These are phyloP conservation scores for Pleodorina starrii DNA, from an alignment of 139 green algal species.

Conservation along the genomic window DNA sequence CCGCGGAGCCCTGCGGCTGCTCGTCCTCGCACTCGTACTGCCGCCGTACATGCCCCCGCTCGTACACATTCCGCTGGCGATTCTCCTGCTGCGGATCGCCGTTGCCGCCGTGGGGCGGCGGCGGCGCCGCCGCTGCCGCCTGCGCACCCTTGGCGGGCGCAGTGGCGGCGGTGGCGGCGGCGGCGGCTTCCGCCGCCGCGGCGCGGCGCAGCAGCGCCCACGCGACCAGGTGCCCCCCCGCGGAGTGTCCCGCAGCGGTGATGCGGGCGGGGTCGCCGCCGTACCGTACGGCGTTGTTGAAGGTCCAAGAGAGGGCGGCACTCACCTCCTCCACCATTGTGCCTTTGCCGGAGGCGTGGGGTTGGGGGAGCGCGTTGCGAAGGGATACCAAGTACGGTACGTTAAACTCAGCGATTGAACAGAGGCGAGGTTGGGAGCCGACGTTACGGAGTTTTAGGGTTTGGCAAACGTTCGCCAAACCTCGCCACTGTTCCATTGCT, in stretches of 20 bases:
- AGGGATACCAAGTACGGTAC: no score
- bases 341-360: neutral
- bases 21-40: neutral
- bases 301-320: constrained; percentile 72
- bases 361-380: no score
- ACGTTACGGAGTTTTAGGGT: no score
- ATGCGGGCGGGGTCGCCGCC: constrained; percentile 69
- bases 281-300: constrained; percentile 66
- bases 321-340: constrained; percentile 81
- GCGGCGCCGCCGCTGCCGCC: neutral
- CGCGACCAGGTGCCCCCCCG: constrained; percentile 80
- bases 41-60: neutral
- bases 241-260: constrained; percentile 79
- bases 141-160: neutral
- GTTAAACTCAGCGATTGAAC: no score
- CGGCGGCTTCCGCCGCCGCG: no score
- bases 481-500: no score
- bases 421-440: no score
- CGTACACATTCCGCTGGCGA: neutral
- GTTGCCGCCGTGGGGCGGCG: neutral
- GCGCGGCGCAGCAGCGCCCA: constrained; percentile 79
- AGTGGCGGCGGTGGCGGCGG: neutral
- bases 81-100: neutral
- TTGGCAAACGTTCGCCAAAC: no score
- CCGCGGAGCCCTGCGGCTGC: constrained; percentile 11